A percentile compares a stretch with the other conserved stretches of the same genome.
Conservation (phyloP, 306 rosid genomes). For the Crataegus laevigata region DNA sequence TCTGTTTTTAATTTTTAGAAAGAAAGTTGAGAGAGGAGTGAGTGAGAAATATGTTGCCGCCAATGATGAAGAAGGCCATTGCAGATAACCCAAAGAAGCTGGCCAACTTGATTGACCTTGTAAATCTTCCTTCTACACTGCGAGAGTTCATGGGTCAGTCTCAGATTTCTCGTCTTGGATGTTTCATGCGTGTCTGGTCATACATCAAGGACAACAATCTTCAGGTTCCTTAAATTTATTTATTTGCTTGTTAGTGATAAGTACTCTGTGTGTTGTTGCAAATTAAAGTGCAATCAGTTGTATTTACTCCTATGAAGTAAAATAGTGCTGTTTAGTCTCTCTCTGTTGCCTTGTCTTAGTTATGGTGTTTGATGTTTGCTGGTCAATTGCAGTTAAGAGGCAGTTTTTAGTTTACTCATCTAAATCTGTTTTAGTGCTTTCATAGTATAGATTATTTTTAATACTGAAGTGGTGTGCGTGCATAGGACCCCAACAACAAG, state of each 20-base stretch:
- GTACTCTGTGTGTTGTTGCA: constrained; percentile 6
- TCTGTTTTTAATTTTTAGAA: constrained; percentile 4
- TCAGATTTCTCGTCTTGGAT: constrained; percentile 75
- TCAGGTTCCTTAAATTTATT: constrained; percentile 42
- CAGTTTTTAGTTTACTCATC: not conserved
- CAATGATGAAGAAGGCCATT: constrained; percentile 47
- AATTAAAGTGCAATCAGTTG: not conserved
- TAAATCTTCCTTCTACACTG: constrained; percentile 66
- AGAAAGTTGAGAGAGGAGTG: not conserved
- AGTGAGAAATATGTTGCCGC: constrained; percentile 51
- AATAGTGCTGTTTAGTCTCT: not conserved
- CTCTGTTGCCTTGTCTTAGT: not conserved
- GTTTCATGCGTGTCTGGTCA: constrained; percentile 75
- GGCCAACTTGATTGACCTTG: constrained; percentile 81
- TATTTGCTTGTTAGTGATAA: not conserved
- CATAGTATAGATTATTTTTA: not conserved
- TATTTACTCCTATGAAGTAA: not conserved
- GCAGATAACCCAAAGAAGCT: constrained; percentile 85
- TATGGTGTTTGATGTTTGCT: not conserved
- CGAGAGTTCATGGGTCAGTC: constrained; percentile 81
- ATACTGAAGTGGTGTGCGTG: constrained; percentile 4
- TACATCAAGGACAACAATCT: constrained; percentile 81
- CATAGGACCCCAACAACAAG: constrained; percentile 73
- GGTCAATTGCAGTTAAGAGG: not conserved
- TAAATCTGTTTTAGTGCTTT: not conserved